Evolutionary conservation across 495 filamentous ascomycete species (phyloP), one percentile per base, ranked within the genome.

Genomic region (Ramalina peruviana): DNA sequence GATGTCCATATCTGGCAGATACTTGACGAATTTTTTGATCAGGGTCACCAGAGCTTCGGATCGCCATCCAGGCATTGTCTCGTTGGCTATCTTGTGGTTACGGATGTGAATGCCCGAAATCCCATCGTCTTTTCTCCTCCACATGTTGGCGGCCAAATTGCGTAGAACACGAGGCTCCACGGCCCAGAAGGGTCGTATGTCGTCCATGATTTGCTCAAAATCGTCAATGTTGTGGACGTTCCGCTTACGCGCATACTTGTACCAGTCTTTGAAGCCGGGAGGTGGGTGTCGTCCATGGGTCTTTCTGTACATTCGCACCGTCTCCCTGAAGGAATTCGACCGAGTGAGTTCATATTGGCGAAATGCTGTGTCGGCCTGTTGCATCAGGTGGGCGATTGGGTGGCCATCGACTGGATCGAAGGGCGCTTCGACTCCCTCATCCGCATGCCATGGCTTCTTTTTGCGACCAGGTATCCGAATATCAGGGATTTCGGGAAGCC

Each of bases 201-300:
- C 82, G 49, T 80, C 78, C 54, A 78, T 74, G 38, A 86, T 79
- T 56, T 83, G 83, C 54, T 85, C 79, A 57, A 80, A 85, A 53
- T 85, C 82, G 52, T 86, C 83, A 36, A 86, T 72, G 16, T 83
- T 72, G 40, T 81, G 59, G 16, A 74, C 76, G 11, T 75, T 66
- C 11, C 71, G 66, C 43, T 79, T 68, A 50, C 70, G 66, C 10
- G 83, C 83, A 49, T 79, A 86, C 36, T 69, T 62, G 58, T 77
- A 84, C 83, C 83, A 88, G 37, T 73, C 55, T 27, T 81, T 74
- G 56, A 85, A 87, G 4, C 80, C 81, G 9, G 83, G 83, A 11
- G 83, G 83, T 3, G 83, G 83, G 54, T 86, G 81, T 6, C 83
- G 69, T 17, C 83, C 83, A 48, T 82, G 71, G 16, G 68, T 71